A percentile compares a stretch with the other conserved stretches of the same genome.
These are phyloP conservation scores for Pleurotus eryngii DNA, from an alignment of 768 basidiomycete genomes.

Conservation along the genomic window DNA sequence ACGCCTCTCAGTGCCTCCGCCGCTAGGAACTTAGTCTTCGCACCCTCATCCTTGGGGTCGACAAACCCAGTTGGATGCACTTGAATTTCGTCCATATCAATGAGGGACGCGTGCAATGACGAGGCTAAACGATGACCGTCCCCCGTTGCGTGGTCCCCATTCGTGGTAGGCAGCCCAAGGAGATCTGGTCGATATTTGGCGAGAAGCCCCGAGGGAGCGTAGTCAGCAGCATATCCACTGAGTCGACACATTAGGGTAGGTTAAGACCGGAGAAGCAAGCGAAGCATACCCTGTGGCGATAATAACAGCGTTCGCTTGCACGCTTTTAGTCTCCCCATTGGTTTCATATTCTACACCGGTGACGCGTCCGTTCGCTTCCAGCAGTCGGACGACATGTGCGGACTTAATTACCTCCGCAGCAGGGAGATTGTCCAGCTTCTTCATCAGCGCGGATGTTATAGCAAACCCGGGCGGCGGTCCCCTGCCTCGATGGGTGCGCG, in stretches of 20 bases:
- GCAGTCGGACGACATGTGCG: conserved; percentile 17
- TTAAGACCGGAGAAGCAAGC: background rate
- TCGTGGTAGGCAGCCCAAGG: conserved; percentile 21
- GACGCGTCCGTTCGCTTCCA: conserved; percentile 15
- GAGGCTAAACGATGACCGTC: conserved; percentile 20
- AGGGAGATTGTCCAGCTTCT: conserved; percentile 14
- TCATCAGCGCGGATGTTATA: conserved; percentile 22
- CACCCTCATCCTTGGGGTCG: conserved; percentile 68
- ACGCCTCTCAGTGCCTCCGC: conserved; percentile 82
- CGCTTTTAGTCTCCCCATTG: conserved; percentile 5
- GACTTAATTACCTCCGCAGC: conserved; percentile 15
- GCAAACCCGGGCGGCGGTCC: conserved; percentile 24
- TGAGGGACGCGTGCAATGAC: conserved; percentile 10
- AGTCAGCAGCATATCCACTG: conserved; percentile 24
- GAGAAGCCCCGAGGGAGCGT: conserved; percentile 16
- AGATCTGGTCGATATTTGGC: conserved; percentile 21
- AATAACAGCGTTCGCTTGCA: background rate
- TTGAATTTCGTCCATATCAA: conserved; percentile 23
- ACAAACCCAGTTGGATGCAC: conserved; percentile 70
- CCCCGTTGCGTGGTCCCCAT: conserved; percentile 24
- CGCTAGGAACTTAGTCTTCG: conserved; percentile 77
- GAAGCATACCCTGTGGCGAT: background rate
- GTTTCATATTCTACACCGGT: conserved; percentile 22
- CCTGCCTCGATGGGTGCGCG: conserved; percentile 21
- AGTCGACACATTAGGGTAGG: background rate